Evolutionary conservation across 2,329 filamentous ascomycete genomes (phyloP), one percentile per base, ranked within the genome.

Genomic region (Pseudogymnoascus sp.): DNA sequence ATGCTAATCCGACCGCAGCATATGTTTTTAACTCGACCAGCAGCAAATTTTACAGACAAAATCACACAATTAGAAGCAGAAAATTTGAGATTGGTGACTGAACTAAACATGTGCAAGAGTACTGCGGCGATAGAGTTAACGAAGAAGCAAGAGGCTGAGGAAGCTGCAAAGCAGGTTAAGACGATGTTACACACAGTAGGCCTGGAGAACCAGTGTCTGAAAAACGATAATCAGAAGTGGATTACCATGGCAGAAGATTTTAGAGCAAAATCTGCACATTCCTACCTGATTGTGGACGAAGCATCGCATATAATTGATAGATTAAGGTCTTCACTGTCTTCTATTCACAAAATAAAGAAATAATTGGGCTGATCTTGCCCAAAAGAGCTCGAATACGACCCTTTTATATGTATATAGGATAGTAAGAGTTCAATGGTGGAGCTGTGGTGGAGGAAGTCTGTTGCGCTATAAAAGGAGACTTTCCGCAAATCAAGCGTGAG

Each of bases 211-310:
- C 21, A 63, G 63, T n/a, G 63, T 55, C 62, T 65, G 35, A 65
- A 65, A 62, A 65, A 35, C 25, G 63, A 65, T 65, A 65, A 62
- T 63, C 33, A 64, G 63, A 65, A 61, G 61, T 63, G 28, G 63
- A 59, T 49, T 64, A 65, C 25, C 59, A 52, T 64, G 62, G 60
- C 41, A 65, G 60, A 65, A 62, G 52, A 64, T 61, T 64, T 64
- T 49, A 65, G 58, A 64, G 43, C 62, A 28, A 62, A 63, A 11
- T 62, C 60, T 60, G 25, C 23, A 64, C 60, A 64, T 52, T 65
- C 62, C 37, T 40, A 64, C 55, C 55, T 62, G 58, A 62, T 64
- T 65, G 33, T 64, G 43, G 62, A 65, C 59, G 38, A 59, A 49
- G 45, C 37, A 55, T 59, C 25, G 62, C 25, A 60, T 2, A 49